Evolutionary conservation across 2,329 filamentous ascomycete genomes (phyloP).

Genomic region (Xenoacremonium recifei): DNA sequence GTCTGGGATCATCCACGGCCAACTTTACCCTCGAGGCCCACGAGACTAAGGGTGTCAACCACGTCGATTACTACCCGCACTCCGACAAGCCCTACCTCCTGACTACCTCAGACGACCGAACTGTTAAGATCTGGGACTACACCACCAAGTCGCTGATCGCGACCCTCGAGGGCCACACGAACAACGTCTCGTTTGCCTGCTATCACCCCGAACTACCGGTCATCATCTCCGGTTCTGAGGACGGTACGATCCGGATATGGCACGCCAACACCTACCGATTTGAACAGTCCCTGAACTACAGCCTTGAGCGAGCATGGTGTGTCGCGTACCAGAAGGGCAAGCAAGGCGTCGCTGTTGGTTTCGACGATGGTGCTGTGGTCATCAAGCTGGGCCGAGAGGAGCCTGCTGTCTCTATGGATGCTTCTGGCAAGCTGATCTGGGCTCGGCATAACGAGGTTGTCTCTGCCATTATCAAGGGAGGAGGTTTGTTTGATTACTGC

Average conservation of each 20-base stretch:
- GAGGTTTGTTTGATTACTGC: slow-evolving; percentile 44
- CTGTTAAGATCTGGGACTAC: slow-evolving; percentile 98
- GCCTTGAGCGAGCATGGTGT: slow-evolving; percentile 95
- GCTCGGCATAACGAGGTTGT: slow-evolving; percentile 93
- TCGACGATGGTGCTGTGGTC: slow-evolving; percentile 95
- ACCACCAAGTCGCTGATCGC: slow-evolving; percentile 97
- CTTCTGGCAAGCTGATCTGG: slow-evolving; percentile 94
- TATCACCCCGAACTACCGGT: slow-evolving; percentile 96
- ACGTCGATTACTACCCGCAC: slow-evolving; percentile 85
- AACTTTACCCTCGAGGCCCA: slow-evolving; percentile 98
- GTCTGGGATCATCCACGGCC: slow-evolving; percentile 84
- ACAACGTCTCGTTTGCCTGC: slow-evolving; percentile 96
- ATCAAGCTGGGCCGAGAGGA: slow-evolving; percentile 97
- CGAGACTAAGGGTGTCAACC: slow-evolving; percentile 96
- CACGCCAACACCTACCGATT: slow-evolving; percentile 96
- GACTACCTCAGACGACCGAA: slow-evolving; percentile 94
- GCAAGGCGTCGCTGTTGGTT: slow-evolving; percentile 93
- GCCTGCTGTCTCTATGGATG: slow-evolving; percentile 96
- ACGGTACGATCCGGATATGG: slow-evolving; percentile 97
- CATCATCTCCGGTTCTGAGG: slow-evolving; percentile 96
- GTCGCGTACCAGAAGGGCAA: slow-evolving; percentile 92
- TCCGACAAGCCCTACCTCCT: slow-evolving; percentile 83
- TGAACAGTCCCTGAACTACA: slow-evolving; percentile 95
- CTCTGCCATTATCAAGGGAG: slow-evolving; percentile 91
- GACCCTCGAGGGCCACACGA: slow-evolving; percentile 93